Conservation (phyloP, 176 grass and related monocot species). For the Oryza brachyantha region DNA sequence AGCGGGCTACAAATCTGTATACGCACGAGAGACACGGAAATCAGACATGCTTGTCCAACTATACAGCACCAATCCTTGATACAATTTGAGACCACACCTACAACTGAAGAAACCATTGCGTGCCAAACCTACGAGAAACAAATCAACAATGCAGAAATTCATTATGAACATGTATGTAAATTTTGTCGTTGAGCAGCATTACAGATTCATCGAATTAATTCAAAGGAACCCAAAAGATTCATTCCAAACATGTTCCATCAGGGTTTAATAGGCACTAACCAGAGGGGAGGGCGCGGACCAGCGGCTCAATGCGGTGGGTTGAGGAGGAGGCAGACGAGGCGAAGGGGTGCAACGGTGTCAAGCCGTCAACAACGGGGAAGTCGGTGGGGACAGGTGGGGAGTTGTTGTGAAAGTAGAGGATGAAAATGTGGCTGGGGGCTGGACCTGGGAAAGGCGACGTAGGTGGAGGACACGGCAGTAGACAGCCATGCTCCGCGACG, state of each 20-base stretch:
- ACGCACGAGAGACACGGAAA: neutral
- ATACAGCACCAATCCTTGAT: slow-evolving; percentile 31
- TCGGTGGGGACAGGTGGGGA: neutral
- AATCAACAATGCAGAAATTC: neutral
- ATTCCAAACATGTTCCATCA: no score
- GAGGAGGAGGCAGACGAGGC: no score
- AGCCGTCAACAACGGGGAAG: neutral
- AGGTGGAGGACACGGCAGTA: neutral
- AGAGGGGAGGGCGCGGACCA: neutral
- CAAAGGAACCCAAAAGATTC: neutral
- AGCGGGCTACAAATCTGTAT: no score
- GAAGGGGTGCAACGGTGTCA: neutral
- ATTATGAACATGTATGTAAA: neutral
- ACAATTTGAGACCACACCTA: slow-evolving; percentile 14
- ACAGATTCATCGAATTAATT: no score
- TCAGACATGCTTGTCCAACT: slow-evolving; percentile 50
- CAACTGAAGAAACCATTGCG: slow-evolving; percentile 10
- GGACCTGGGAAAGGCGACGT: neutral
- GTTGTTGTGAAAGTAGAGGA: neutral
- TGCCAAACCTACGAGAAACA: slow-evolving; percentile 22
- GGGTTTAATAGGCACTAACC: neutral
- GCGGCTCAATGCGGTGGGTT: neutral
- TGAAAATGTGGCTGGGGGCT: neutral
- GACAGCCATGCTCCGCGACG: neutral
- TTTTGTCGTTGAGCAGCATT: no score